Percentiles rank a stretch among this genome's conserved stretches.
Evolutionary conservation across 441 rosid species (phyloP).

Genomic region (Euphorbia schlechtendalii): DNA sequence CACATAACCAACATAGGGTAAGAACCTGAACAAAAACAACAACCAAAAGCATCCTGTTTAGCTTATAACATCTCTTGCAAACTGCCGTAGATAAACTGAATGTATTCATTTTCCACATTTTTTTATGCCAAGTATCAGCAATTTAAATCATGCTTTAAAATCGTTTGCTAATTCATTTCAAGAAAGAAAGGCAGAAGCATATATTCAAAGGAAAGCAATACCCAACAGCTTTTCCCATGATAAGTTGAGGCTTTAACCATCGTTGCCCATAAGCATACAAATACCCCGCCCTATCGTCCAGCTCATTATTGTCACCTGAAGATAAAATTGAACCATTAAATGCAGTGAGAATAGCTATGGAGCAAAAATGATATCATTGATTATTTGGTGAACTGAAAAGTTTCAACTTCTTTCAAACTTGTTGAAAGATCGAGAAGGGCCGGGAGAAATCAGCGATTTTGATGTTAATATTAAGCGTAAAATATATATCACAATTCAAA

Average conservation of each 20-base stretch:
- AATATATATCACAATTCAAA: background rate
- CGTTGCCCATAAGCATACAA: constrained; percentile 37
- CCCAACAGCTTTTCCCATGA: constrained; percentile 61
- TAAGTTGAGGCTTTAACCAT: constrained; percentile 42
- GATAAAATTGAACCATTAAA: constrained; percentile 5
- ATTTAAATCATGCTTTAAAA: background rate
- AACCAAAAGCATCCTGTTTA: background rate
- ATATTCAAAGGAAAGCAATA: constrained; percentile 13
- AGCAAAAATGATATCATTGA: background rate
- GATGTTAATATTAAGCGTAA: background rate
- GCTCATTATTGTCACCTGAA: constrained; percentile 40
- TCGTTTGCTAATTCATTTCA: background rate
- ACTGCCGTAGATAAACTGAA: background rate
- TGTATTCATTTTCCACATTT: background rate
- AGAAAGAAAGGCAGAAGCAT: background rate
- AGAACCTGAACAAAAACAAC: constrained; percentile 33
- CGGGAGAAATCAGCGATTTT: background rate
- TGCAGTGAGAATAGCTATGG: constrained; percentile 2
- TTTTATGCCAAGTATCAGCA: background rate
- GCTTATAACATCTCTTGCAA: too few relatives aligned
- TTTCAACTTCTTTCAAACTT: background rate
- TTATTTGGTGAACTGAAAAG: background rate
- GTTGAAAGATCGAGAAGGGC: background rate
- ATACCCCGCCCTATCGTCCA: constrained; percentile 30
- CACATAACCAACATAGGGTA: constrained; percentile 52